Evolutionary conservation across 306 rosid species (phyloP).

Genomic region (Nissolia schottii): DNA sequence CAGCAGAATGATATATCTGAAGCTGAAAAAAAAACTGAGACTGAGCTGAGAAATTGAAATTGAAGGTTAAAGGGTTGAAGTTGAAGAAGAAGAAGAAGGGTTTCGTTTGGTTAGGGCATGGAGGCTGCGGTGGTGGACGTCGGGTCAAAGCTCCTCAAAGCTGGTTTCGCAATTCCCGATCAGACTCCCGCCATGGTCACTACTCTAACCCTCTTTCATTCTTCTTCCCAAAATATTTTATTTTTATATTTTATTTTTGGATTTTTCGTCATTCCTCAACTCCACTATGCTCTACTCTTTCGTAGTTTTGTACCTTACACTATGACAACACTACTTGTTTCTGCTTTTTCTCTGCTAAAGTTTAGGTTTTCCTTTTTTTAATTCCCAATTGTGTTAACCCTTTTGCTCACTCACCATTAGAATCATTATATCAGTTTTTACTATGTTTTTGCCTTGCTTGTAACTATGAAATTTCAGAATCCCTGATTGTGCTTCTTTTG

Average conservation of each 20-base stretch:
- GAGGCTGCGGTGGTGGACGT: conserved; percentile 78
- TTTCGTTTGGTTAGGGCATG: conserved; percentile 34
- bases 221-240: background rate
- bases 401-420: background rate
- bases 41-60: too few relatives aligned
- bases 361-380: background rate
- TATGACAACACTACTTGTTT: background rate
- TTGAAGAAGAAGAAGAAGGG: background rate
- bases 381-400: background rate
- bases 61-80: too few relatives aligned
- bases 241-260: background rate
- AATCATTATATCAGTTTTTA: background rate
- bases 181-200: conserved; percentile 77
- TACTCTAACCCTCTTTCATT: background rate
- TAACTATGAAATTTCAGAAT: background rate
- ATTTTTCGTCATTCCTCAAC: background rate
- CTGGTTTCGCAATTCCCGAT: conserved; percentile 90
- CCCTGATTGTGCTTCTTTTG: background rate
- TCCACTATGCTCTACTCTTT: background rate
- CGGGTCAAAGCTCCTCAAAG: conserved; percentile 85
- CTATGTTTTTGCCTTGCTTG: background rate
- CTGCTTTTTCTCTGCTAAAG: background rate
- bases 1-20: too few relatives aligned
- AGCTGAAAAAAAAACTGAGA: too few relatives aligned
- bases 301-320: background rate